phyloP scores from a whole-genome alignment of 768 basidiomycete species.

The Kwoniella sp. region DNA sequence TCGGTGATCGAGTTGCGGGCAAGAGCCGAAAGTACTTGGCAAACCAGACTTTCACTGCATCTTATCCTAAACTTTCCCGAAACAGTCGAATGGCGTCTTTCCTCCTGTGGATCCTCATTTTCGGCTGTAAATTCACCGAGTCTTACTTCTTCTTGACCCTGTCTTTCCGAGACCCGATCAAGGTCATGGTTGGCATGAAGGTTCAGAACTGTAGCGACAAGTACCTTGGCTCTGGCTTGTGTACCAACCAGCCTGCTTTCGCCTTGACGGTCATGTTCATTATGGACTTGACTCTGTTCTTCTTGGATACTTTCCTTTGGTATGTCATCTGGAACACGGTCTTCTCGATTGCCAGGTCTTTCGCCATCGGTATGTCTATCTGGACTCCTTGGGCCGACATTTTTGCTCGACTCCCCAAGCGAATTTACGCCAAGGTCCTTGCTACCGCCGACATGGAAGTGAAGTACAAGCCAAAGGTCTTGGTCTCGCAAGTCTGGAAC shows the following conservation, averaged over 20 bases:
- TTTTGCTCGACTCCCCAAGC: constrained; percentile 90
- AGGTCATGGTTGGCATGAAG: constrained; percentile 95
- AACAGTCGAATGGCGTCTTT: constrained; percentile 76
- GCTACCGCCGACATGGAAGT: constrained; percentile 95
- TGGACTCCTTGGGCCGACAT: constrained; percentile 99
- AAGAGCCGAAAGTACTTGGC: constrained; percentile 97
- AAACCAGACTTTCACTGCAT: constrained; percentile 96
- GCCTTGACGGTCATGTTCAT: constrained; percentile 96
- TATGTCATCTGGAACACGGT: constrained; percentile 99
- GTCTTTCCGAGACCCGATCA: constrained; percentile 89
- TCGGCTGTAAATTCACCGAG: constrained; percentile 93
- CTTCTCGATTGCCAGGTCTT: constrained; percentile 67
- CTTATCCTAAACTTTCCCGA: constrained; percentile 73
- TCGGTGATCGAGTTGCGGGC: constrained; percentile 93
- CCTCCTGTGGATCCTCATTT: constrained; percentile 85
- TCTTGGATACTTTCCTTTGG: constrained; percentile 99
- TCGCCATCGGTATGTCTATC: constrained; percentile 87
- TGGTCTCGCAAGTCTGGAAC: constrained; percentile 99
- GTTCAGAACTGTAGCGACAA: constrained; percentile 86
- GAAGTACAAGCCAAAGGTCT: constrained; percentile 98
- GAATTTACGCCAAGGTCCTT: constrained; percentile 93
- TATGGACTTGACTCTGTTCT: constrained; percentile 96
- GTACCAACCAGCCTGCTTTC: constrained; percentile 91
- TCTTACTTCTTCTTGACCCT: constrained; percentile 98
- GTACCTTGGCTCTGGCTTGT: constrained; percentile 79